Evolutionary conservation across 1,284 basidiomycete species (phyloP).

Genomic region (Pulchroboletus neoregius): DNA sequence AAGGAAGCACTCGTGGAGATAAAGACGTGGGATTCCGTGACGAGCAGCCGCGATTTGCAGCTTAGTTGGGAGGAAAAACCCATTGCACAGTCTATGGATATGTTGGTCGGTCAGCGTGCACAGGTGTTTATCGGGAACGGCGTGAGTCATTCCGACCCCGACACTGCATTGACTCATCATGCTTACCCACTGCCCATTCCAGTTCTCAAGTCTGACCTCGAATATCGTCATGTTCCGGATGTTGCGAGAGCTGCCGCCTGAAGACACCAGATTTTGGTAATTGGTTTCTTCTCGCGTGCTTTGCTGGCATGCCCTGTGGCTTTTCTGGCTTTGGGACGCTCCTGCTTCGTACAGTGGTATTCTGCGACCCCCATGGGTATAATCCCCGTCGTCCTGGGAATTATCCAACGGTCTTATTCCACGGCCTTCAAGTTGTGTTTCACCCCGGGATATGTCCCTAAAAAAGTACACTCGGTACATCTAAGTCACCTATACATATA

Average conservation of each 20-base stretch:
- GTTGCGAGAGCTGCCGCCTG: constrained; percentile 32
- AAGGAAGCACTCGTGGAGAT: constrained; percentile 30
- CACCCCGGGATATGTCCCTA: too few species aligned
- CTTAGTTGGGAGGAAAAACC: constrained; percentile 44
- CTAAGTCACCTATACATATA: too few species aligned
- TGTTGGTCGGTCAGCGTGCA: constrained; percentile 48
- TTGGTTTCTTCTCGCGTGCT: not conserved
- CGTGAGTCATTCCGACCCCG: constrained; percentile 32
- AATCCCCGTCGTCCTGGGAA: too few species aligned
- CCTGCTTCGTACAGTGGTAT: too few species aligned
- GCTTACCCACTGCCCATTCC: too few species aligned
- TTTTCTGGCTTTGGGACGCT: too few species aligned
- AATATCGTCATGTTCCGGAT: constrained; percentile 53
- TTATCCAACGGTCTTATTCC: too few species aligned
- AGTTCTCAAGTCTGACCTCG: constrained; percentile 58
- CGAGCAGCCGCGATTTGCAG: constrained; percentile 43
- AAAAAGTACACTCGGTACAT: too few species aligned
- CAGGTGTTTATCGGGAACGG: constrained; percentile 55
- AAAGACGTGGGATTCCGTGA: constrained; percentile 38
- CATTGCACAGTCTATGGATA: constrained; percentile 49
- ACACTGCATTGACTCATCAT: not conserved
- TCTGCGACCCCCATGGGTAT: too few species aligned
- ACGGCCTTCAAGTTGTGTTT: too few species aligned
- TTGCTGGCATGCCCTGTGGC: not conserved
- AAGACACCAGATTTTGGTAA: constrained; percentile 39